phyloP scores from a whole-genome alignment of 2,329 filamentous ascomycete genomes.

The Trichoderma semiorbis region DNA sequence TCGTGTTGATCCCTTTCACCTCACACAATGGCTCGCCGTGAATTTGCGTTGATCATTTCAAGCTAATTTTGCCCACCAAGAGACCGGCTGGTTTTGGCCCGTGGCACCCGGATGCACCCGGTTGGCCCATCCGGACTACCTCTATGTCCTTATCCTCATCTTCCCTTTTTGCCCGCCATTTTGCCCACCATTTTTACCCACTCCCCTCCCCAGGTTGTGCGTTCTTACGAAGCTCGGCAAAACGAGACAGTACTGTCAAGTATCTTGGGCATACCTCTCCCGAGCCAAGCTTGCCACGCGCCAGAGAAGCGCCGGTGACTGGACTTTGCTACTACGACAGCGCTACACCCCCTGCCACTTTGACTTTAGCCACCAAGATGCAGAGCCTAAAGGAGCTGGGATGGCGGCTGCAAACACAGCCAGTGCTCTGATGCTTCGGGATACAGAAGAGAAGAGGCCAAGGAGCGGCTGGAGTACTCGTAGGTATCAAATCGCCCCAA shows the following conservation, averaged over 20 bases:
- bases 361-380: constrained; percentile 14
- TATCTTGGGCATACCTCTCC: not conserved
- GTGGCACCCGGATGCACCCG: not conserved
- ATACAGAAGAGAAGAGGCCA: not conserved
- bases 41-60: not conserved
- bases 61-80: constrained; percentile 10
- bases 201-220: not conserved
- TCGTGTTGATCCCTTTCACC: not conserved
- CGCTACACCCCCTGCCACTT: constrained; percentile 1
- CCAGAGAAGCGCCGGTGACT: constrained; percentile 10
- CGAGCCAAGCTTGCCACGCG: constrained; percentile 15
- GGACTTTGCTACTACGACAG: constrained; percentile 7
- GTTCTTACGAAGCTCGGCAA: not conserved
- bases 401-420: not conserved
- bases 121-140: not conserved
- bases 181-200: not conserved
- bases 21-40: not conserved
- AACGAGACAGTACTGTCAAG: not conserved
- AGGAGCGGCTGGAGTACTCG: not conserved
- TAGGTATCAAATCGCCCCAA: not conserved
- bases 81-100: not conserved
- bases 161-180: not conserved
- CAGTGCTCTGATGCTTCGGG: not conserved
- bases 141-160: not conserved
- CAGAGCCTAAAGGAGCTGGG: constrained; percentile 2